These are phyloP conservation scores for Pinus taeda DNA, from an alignment of 75 land plant genomes.

Conservation along the genomic window DNA sequence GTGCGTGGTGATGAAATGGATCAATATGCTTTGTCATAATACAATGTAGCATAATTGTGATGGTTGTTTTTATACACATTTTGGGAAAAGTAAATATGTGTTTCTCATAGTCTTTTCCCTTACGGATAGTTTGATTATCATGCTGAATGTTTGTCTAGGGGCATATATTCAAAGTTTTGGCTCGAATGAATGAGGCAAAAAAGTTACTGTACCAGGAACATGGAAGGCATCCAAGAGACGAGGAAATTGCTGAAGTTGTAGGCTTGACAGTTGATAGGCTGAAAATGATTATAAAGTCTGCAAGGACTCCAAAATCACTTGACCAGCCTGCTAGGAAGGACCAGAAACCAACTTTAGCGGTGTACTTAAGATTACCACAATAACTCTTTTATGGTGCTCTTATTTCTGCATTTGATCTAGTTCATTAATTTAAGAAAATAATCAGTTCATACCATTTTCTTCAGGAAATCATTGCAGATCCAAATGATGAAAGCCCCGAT, in stretches of 20 bases:
- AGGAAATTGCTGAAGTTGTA: conserved; percentile 63
- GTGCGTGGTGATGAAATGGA: background rate
- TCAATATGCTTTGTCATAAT: background rate
- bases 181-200: conserved; percentile 55
- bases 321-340: conserved; percentile 61
- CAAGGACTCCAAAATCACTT: conserved; percentile 58
- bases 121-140: no score
- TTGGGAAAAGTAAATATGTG: background rate
- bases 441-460: background rate
- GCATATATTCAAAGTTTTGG: conserved; percentile 44
- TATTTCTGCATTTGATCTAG: background rate
- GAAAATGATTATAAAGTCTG: conserved; percentile 25
- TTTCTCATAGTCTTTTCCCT: background rate
- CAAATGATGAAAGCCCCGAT: conserved; percentile 45
- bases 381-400: background rate
- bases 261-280: conserved; percentile 71
- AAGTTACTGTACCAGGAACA: conserved; percentile 38
- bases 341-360: conserved; percentile 59
- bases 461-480: conserved; percentile 84
- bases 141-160: conserved; percentile 37
- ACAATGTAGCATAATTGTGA: background rate
- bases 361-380: conserved; percentile 12
- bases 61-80: background rate
- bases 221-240: conserved; percentile 58
- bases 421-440: background rate